Evolutionary conservation across 192 early-diverging fungal genomes (phyloP).

Genomic region (Podila epicladia): DNA sequence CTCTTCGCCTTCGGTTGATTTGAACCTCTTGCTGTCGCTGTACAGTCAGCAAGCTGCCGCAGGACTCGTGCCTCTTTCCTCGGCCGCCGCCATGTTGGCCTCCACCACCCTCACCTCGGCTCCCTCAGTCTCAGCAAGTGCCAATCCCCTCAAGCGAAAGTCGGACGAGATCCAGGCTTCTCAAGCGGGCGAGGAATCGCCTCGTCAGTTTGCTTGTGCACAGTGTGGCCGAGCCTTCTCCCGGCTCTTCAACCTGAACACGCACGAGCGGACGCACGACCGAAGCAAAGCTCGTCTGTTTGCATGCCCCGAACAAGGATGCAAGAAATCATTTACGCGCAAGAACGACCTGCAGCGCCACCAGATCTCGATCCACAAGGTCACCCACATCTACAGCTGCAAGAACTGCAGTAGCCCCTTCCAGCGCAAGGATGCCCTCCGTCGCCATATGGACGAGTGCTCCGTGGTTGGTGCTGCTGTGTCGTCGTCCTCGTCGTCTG

Average conservation of each 20-base stretch:
- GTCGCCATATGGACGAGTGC: constrained; percentile 34
- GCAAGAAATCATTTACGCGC: constrained; percentile 74
- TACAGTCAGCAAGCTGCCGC: constrained; percentile 17
- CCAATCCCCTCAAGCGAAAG: constrained; percentile 48
- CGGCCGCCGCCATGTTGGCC: not conserved
- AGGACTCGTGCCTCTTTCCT: not conserved
- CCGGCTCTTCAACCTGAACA: constrained; percentile 83
- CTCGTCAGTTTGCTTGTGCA: constrained; percentile 61
- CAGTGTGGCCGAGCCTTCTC: constrained; percentile 78
- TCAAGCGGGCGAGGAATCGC: constrained; percentile 21
- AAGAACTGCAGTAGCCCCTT: constrained; percentile 60
- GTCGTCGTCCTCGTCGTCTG: too few relatives aligned
- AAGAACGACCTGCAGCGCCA: constrained; percentile 84
- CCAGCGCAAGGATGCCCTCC: constrained; percentile 62
- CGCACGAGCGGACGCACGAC: constrained; percentile 78
- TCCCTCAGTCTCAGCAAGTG: not conserved
- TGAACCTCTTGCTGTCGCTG: constrained; percentile 32
- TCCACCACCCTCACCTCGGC: not conserved
- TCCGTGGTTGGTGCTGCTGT: constrained; percentile 18
- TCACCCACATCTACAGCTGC: constrained; percentile 62
- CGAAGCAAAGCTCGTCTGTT: constrained; percentile 64
- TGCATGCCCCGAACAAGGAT: constrained; percentile 62
- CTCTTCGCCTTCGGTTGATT: constrained; percentile 31
- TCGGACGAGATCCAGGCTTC: constrained; percentile 22
- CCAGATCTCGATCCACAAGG: constrained; percentile 61